phyloP scores from a whole-genome alignment of 23 red algal species.

The Gracilaria vermiculophylla region DNA sequence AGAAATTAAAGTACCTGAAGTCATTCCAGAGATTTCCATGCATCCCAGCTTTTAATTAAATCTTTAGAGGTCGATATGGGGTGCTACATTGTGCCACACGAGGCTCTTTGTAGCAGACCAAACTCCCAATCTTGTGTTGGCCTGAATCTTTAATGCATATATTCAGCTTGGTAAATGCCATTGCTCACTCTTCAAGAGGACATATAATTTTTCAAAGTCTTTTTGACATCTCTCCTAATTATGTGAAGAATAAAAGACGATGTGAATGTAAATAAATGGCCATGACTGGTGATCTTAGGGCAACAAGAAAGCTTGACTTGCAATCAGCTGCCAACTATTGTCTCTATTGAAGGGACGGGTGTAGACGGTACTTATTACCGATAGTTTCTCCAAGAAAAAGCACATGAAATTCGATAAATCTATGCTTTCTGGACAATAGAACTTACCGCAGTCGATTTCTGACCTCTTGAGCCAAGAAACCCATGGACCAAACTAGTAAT shows the following conservation, averaged over 20 bases:
- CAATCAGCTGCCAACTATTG: neutral
- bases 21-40: too few species aligned
- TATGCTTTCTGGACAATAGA: neutral
- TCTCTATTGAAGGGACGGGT: neutral
- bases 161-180: neutral
- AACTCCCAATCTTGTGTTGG: neutral
- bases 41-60: too few species aligned
- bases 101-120: too few species aligned
- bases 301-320: neutral
- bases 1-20: too few species aligned
- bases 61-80: too few species aligned
- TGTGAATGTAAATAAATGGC: neutral
- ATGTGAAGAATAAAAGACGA: neutral
- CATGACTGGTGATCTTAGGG: neutral
- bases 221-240: neutral
- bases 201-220: neutral
- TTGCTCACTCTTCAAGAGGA: neutral
- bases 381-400: neutral
- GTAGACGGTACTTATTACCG: too few species aligned
- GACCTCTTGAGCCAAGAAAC: neutral
- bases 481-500: too few species aligned
- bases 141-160: neutral
- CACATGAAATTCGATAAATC: neutral
- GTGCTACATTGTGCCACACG: too few species aligned
- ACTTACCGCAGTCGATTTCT: neutral